Evolutionary conservation across 352 stramenopile species (phyloP), one percentile per base, ranked within the genome.

Genomic region (Phytophthora parvispora): DNA sequence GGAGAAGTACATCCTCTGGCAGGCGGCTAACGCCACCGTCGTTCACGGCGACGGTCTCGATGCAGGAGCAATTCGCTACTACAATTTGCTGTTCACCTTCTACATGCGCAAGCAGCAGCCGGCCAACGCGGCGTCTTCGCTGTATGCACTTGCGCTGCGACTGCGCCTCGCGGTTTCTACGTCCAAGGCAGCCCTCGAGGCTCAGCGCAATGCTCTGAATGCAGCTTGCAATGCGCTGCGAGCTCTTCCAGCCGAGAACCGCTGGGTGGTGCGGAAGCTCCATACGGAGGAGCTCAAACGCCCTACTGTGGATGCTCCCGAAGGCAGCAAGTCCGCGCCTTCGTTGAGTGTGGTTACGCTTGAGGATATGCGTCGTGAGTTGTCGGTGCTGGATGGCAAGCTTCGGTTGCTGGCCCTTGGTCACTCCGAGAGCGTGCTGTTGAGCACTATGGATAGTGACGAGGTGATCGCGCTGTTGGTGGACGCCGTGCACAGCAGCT

Each of bases 61-160:
- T 56, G 58, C 71, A 0, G 69, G 65, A 4, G 81, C 87, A 25
- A 32, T 91, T 9, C 77, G 81, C 51, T 86, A 89, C 28, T 84
- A 94, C 64, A 77, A 91, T 28, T 72, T 94, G 24, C 68, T 94
- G n/a, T 93, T 86, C 34, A 77, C 84, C 1, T 92, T 91, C 53
- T 92, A 90, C 69, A 72, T 76, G 43, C 74, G 82, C 47, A 86
- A 87, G 24, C 77, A 90, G 50, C 83, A 93, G 59, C 80, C 81
- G 4, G 78, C 79, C 3, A 90, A 91, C 38, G 84, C 87, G 1
- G 87, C 85, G 0, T 80, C 78, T 7, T 80, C 84, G 15, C 80
- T 94, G 61, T 82, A 93, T 29, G 66, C 75, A 18, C 77, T 93
- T 20, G 83, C 74, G 29, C 53, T 92, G 53, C 69, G 82, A 27